These are phyloP conservation scores for Rosellinia necatrix DNA, from an alignment of 2,329 filamentous ascomycete genomes.

Conservation along the genomic window DNA sequence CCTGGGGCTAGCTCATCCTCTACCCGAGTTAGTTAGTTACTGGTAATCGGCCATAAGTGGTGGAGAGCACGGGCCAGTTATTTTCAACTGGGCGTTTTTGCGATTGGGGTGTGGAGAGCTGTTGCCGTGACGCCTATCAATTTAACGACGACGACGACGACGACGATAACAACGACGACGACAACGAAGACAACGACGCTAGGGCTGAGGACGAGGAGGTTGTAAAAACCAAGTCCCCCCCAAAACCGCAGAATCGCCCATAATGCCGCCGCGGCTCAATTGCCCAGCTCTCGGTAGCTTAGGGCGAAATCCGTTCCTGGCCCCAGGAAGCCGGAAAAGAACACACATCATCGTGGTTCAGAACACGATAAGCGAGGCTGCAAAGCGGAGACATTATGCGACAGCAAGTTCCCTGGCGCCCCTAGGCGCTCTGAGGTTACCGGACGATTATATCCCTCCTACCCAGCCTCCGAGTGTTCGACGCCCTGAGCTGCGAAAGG, in stretches of 20 bases:
- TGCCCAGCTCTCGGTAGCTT: slow-evolving; percentile 33
- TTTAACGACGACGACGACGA: slow-evolving; percentile 1
- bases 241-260: slow-evolving; percentile 1
- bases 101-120: slow-evolving; percentile 1
- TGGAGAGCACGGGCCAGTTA: slow-evolving; percentile 14
- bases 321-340: slow-evolving; percentile 28
- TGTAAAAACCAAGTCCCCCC: background rate
- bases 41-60: slow-evolving; percentile 2
- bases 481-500: slow-evolving; percentile 83
- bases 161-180: background rate
- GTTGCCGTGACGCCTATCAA: background rate
- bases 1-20: background rate
- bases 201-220: slow-evolving; percentile 10
- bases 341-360: slow-evolving; percentile 22
- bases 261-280: slow-evolving; percentile 37
- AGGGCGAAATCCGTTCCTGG: slow-evolving; percentile 30
- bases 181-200: slow-evolving; percentile 3
- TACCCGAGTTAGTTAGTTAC: no score
- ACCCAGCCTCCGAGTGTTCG: slow-evolving; percentile 88
- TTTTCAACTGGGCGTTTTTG: slow-evolving; percentile 25
- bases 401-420: slow-evolving; percentile 29
- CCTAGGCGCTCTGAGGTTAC: slow-evolving; percentile 41
- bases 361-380: slow-evolving; percentile 20
- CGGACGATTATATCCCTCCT: slow-evolving; percentile 60
- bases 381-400: slow-evolving; percentile 40